Evolutionary conservation across 1,284 basidiomycete genomes (phyloP).

Genomic region (Irpex sp.): DNA sequence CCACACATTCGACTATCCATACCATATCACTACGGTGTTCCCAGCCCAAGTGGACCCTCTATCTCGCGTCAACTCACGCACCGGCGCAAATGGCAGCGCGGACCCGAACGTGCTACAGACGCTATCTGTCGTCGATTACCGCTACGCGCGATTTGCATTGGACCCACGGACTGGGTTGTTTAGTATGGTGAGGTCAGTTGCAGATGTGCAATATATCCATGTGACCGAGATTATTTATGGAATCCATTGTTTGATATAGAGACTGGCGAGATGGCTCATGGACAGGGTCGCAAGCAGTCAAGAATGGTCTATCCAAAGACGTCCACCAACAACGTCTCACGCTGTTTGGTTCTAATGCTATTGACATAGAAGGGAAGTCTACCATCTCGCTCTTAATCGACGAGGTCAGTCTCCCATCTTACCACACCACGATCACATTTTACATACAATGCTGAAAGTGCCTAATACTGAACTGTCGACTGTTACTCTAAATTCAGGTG

Average conservation of each 20-base stretch:
- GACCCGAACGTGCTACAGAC: slow-evolving; percentile 36
- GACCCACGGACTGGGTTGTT: slow-evolving; percentile 85
- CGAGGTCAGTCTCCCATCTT: slow-evolving; percentile 75
- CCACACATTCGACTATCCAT: slow-evolving; percentile 64
- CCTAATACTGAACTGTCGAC: no score
- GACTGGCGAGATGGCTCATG: slow-evolving; percentile 91
- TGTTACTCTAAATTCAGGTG: no score
- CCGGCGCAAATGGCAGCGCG: slow-evolving; percentile 23
- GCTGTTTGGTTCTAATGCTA: slow-evolving; percentile 84
- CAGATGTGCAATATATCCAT: background rate
- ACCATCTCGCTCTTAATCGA: slow-evolving; percentile 81
- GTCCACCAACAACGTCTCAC: slow-evolving; percentile 61
- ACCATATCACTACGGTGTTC: slow-evolving; percentile 77
- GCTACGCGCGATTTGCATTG: slow-evolving; percentile 88
- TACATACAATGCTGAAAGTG: no score
- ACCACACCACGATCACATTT: no score
- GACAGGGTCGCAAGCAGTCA: slow-evolving; percentile 58
- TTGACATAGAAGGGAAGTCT: slow-evolving; percentile 90
- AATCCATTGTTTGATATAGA: slow-evolving; percentile 33
- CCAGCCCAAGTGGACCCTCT: slow-evolving; percentile 26
- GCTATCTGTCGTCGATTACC: slow-evolving; percentile 69
- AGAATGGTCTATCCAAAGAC: slow-evolving; percentile 52
- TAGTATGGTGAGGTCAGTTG: slow-evolving; percentile 51
- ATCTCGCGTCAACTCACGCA: slow-evolving; percentile 10
- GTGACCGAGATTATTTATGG: background rate